Conservation (phyloP, 441 rosid species). For the Erodium texanum region DNA sequence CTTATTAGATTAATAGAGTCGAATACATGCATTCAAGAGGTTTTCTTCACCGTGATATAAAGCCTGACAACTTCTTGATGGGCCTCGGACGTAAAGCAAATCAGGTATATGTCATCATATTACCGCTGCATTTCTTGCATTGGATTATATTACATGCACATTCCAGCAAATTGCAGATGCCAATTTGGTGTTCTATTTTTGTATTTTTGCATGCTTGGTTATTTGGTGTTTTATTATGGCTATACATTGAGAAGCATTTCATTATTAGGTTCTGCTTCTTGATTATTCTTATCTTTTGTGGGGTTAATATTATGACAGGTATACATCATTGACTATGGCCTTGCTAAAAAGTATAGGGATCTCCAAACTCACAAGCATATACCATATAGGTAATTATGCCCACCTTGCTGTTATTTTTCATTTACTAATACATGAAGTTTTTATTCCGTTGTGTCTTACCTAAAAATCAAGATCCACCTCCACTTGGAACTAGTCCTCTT, state of each 20-base stretch:
- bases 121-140: background rate
- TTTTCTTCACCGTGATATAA: slow-evolving; percentile 95
- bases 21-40: slow-evolving; percentile 98
- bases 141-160: background rate
- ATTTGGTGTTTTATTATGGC: background rate
- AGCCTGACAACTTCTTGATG: slow-evolving; percentile 97
- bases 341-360: slow-evolving; percentile 95
- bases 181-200: background rate
- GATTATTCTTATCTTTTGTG: background rate
- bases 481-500: no score
- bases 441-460: no score
- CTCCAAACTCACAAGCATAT: slow-evolving; percentile 97
- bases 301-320: slow-evolving; percentile 49
- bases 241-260: background rate
- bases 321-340: slow-evolving; percentile 88
- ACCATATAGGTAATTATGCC: slow-evolving; percentile 82
- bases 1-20: slow-evolving; percentile 74
- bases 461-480: no score
- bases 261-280: background rate
- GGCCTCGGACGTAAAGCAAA: slow-evolving; percentile 96
- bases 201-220: background rate
- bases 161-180: background rate
- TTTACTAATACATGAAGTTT: background rate
- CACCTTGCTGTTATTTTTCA: no score
- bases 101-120: slow-evolving; percentile 42